Percentiles rank a stretch among this genome's conserved stretches.
Evolutionary conservation across 306 rosid species (phyloP).

Genomic region (Begonia fuchsioides): DNA sequence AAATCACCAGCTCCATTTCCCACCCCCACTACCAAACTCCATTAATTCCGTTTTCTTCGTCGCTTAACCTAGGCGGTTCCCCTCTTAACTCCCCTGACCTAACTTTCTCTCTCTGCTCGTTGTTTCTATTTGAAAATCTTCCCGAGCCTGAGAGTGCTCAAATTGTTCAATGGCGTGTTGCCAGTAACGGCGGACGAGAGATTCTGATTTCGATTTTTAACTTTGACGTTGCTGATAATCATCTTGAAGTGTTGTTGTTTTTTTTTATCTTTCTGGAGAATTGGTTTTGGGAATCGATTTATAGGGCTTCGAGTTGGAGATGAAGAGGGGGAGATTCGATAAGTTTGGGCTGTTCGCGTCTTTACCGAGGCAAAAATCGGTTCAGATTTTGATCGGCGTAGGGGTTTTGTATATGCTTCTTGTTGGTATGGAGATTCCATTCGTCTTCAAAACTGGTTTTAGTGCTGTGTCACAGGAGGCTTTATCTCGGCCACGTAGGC

Average conservation of each 20-base stretch:
- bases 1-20: too few species aligned
- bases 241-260: background rate
- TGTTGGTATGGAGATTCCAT: slow-evolving; percentile 58
- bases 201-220: background rate
- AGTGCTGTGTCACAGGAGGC: slow-evolving; percentile 22
- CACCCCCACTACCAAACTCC: too few species aligned
- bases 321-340: slow-evolving; percentile 47
- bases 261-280: background rate
- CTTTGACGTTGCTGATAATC: background rate
- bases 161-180: too few species aligned
- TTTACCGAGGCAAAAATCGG: slow-evolving; percentile 44
- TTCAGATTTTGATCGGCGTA: slow-evolving; percentile 42
- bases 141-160: too few species aligned
- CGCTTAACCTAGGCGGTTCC: background rate
- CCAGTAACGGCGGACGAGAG: background rate
- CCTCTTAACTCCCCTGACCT: background rate
- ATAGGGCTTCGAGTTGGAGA: slow-evolving; percentile 9
- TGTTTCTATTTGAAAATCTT: background rate
- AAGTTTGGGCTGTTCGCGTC: slow-evolving; percentile 29
- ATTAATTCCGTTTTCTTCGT: background rate
- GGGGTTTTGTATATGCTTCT: slow-evolving; percentile 41
- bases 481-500: slow-evolving; percentile 20
- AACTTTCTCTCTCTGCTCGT: background rate
- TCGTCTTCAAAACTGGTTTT: slow-evolving; percentile 41
- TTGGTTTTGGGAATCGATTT: background rate